Evolutionary conservation across 1,284 basidiomycete species (phyloP).

Genomic region (Rhodotorula mucilaginosa): DNA sequence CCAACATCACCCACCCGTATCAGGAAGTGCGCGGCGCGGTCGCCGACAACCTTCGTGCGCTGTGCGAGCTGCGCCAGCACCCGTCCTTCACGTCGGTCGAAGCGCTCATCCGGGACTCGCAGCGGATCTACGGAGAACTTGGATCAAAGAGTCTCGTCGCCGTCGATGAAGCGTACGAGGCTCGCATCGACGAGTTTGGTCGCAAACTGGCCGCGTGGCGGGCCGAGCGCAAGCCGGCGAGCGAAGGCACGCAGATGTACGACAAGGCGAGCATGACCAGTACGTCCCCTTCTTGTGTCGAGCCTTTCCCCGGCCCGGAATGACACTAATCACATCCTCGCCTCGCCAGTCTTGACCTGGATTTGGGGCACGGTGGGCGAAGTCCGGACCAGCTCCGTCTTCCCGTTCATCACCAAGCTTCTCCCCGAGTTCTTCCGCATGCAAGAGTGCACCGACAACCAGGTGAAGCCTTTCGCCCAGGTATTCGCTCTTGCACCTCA

Average conservation of each 20-base stretch:
- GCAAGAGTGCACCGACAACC: conserved; percentile 47
- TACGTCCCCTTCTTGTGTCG: conserved; percentile 49
- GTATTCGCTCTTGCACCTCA: too few relatives aligned
- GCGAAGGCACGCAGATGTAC: conserved; percentile 64
- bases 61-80: conserved; percentile 54
- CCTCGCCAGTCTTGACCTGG: conserved; percentile 65
- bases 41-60: conserved; percentile 49
- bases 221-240: conserved; percentile 47
- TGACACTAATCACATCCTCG: too few relatives aligned
- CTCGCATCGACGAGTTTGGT: conserved; percentile 56
- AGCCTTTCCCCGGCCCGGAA: too few relatives aligned
- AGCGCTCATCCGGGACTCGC: conserved; percentile 65
- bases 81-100: conserved; percentile 69
- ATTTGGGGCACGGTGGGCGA: conserved; percentile 61
- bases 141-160: conserved; percentile 58
- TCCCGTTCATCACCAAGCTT: conserved; percentile 45
- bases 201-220: conserved; percentile 46
- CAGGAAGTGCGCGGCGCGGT: conserved; percentile 49
- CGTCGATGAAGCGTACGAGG: conserved; percentile 56
- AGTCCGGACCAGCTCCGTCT: conserved; percentile 41
- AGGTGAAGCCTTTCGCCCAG: conserved; percentile 13
- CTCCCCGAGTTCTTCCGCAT: conserved; percentile 46
- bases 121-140: conserved; percentile 47
- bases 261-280: conserved; percentile 79
- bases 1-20: conserved; percentile 46